Evolutionary conservation across 805 yeast genomes (phyloP).

Genomic region (Blastobotrys mokoenaii): DNA sequence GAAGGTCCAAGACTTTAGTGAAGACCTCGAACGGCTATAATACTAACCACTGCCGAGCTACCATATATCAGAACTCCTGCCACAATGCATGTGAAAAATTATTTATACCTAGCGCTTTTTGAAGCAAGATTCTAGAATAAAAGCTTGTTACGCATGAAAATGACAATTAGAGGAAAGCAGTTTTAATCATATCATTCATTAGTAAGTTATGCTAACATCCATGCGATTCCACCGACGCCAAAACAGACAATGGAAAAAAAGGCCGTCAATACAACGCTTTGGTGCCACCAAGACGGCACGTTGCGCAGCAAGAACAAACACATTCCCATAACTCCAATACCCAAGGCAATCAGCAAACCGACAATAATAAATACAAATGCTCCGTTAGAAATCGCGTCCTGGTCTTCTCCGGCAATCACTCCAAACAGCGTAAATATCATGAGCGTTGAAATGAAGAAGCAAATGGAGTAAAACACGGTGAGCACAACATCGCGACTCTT

Average conservation of each 20-base stretch:
- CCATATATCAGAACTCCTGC: too few relatives aligned
- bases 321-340: constrained; percentile 36
- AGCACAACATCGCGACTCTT: constrained; percentile 35
- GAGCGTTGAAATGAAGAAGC: constrained; percentile 34
- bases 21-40: background rate
- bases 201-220: constrained; percentile 19
- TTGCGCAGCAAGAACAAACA: constrained; percentile 38
- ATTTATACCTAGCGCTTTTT: too few relatives aligned
- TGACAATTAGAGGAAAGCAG: too few relatives aligned
- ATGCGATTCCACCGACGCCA: constrained; percentile 38
- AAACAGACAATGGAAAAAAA: constrained; percentile 34
- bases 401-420: constrained; percentile 31
- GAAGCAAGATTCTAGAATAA: too few relatives aligned
- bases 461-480: constrained; percentile 36
- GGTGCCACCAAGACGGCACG: constrained; percentile 36
- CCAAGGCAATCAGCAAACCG: constrained; percentile 36
- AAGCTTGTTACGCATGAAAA: too few relatives aligned
- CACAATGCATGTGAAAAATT: too few relatives aligned
- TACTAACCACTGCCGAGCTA: too few relatives aligned
- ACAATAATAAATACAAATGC: constrained; percentile 29
- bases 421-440: constrained; percentile 39
- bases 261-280: constrained; percentile 35
- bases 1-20: constrained; percentile 1
- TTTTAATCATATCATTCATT: too few relatives aligned
- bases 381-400: constrained; percentile 19